These are phyloP conservation scores for Aspergillus persii DNA, from an alignment of 2,329 filamentous ascomycete genomes.

Conservation along the genomic window DNA sequence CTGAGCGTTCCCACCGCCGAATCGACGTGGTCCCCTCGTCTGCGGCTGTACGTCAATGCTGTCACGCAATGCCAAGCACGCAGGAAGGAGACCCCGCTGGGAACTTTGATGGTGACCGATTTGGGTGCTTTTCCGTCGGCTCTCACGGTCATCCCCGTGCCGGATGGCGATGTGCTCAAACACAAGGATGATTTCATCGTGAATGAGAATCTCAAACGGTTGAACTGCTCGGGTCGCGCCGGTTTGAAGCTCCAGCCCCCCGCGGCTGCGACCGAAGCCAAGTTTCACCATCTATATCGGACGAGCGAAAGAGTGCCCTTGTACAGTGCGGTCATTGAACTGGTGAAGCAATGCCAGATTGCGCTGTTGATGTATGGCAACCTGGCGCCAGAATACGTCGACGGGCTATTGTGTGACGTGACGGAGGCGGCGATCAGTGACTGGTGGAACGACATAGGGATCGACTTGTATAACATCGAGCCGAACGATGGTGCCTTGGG, in stretches of 20 bases:
- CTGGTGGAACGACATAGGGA: slow-evolving; percentile 95
- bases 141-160: slow-evolving; percentile 85
- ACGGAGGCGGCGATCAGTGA: slow-evolving; percentile 87
- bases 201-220: slow-evolving; percentile 87
- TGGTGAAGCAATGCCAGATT: slow-evolving; percentile 88
- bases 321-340: slow-evolving; percentile 74
- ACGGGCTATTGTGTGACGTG: slow-evolving; percentile 87
- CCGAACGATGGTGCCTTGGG: slow-evolving; percentile 90
- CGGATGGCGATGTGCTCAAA: slow-evolving; percentile 77
- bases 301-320: slow-evolving; percentile 80
- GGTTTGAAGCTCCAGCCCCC: slow-evolving; percentile 78
- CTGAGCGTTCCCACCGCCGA: slow-evolving; percentile 80
- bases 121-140: slow-evolving; percentile 88
- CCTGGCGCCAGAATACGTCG: slow-evolving; percentile 81
- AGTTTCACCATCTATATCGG: slow-evolving; percentile 87
- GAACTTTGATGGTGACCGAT: slow-evolving; percentile 90
- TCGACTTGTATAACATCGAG: slow-evolving; percentile 88
- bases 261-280: slow-evolving; percentile 77
- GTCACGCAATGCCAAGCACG: slow-evolving; percentile 82
- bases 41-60: slow-evolving; percentile 82
- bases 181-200: slow-evolving; percentile 85
- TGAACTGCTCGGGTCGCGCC: slow-evolving; percentile 87
- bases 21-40: slow-evolving; percentile 70
- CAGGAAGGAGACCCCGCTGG: slow-evolving; percentile 75
- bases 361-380: slow-evolving; percentile 86